phyloP scores from a whole-genome alignment of 768 basidiomycete genomes.

The Suillus americanus region DNA sequence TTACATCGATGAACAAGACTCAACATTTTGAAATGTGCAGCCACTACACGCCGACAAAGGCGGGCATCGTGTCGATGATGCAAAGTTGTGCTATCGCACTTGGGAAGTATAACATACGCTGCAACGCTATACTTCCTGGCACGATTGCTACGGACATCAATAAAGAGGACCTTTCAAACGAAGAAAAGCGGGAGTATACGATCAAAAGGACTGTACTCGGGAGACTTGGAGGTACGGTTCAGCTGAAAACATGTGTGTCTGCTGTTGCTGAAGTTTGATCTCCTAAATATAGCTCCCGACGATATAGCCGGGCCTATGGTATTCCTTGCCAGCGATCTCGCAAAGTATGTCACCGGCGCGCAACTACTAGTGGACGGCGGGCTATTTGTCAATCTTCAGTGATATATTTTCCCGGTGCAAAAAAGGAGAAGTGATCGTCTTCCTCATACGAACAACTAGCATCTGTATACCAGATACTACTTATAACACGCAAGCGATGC shows the following conservation, averaged over 20 bases:
- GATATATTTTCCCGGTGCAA: conserved; percentile 10
- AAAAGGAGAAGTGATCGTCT: not conserved
- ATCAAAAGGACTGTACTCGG: conserved; percentile 64
- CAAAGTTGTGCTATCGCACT: conserved; percentile 77
- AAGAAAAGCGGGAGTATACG: conserved; percentile 60
- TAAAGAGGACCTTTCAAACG: conserved; percentile 66
- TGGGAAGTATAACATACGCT: conserved; percentile 74
- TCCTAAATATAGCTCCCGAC: conserved; percentile 45
- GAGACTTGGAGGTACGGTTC: conserved; percentile 54
- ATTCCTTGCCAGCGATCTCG: conserved; percentile 71
- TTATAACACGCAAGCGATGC: not conserved
- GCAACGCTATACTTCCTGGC: conserved; percentile 71
- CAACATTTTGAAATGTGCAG: conserved; percentile 25
- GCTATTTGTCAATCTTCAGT: conserved; percentile 73
- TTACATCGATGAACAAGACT: not conserved
- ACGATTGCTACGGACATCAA: conserved; percentile 80
- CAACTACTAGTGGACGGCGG: conserved; percentile 72
- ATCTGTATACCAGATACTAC: not conserved
- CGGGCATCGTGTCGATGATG: conserved; percentile 76
- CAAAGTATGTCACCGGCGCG: conserved; percentile 68
- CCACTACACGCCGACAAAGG: conserved; percentile 81
- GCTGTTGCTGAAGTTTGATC: not conserved
- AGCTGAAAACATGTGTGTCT: not conserved
- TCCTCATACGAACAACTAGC: not conserved
- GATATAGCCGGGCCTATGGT: conserved; percentile 76